phyloP scores from a whole-genome alignment of 2,329 filamentous ascomycete genomes.

The Ascochyta viciae-villosae region DNA sequence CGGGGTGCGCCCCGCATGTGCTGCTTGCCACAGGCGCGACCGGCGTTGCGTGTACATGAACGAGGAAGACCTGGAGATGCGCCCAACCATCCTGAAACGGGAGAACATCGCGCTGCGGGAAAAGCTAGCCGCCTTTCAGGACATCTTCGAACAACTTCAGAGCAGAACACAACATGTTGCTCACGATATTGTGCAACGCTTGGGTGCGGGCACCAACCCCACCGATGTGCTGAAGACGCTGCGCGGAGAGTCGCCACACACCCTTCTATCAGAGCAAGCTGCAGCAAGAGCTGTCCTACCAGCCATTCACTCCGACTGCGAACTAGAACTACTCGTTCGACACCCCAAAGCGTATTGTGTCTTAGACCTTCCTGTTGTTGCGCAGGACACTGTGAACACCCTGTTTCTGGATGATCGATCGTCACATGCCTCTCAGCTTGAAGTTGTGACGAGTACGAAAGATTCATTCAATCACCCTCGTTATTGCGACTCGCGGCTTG shows the following conservation, averaged over 20 bases:
- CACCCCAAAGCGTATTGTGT: constrained; percentile 17
- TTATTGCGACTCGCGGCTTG: constrained; percentile 20
- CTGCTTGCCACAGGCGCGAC: constrained; percentile 16
- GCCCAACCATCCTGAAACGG: constrained; percentile 19
- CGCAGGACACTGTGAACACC: constrained; percentile 7
- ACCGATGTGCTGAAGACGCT: constrained; percentile 14
- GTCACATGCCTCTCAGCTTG: constrained; percentile 5
- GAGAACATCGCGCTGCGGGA: constrained; percentile 19
- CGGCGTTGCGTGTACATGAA: constrained; percentile 20
- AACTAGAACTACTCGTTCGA: constrained; percentile 19
- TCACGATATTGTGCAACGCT: constrained; percentile 16
- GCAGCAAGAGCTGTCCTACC: constrained; percentile 18
- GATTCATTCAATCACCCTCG: neutral
- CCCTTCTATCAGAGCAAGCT: constrained; percentile 12
- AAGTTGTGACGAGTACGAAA: neutral
- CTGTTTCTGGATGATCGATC: constrained; percentile 6
- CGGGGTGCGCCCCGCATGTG: constrained; percentile 14
- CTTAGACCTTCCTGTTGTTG: constrained; percentile 13
- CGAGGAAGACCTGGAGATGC: constrained; percentile 17
- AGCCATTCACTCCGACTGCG: constrained; percentile 17
- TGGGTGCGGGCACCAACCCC: constrained; percentile 13
- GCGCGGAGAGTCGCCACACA: constrained; percentile 7
- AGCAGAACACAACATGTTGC: constrained; percentile 10
- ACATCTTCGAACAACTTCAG: constrained; percentile 17
- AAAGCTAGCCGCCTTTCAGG: constrained; percentile 13